phyloP scores from a whole-genome alignment of 2,329 filamentous ascomycete genomes.

The Aspergillus piperis region DNA sequence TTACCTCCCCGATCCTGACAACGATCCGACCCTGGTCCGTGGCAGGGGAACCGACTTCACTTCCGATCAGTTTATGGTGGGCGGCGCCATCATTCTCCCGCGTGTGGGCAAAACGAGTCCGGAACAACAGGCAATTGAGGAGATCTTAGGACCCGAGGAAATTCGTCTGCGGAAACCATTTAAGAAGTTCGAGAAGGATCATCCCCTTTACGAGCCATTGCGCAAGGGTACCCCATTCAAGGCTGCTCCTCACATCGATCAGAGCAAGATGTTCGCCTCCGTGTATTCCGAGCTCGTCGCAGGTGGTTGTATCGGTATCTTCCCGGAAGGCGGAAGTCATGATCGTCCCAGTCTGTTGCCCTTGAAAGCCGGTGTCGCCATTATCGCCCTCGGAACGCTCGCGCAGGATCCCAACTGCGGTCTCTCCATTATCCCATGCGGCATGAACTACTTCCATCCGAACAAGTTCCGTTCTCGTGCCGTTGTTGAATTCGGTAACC shows the following conservation, averaged over 20 bases:
- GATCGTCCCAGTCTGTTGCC: constrained; percentile 89
- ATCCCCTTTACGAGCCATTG: constrained; percentile 79
- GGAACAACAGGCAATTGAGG: constrained; percentile 73
- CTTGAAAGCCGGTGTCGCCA: constrained; percentile 92
- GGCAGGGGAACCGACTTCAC: constrained; percentile 78
- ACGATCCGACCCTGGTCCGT: constrained; percentile 78
- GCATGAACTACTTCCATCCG: constrained; percentile 99
- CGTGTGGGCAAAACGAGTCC: constrained; percentile 75
- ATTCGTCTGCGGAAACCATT: constrained; percentile 85
- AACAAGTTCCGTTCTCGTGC: constrained; percentile 97
- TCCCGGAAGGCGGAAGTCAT: constrained; percentile 94
- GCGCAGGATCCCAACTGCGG: constrained; percentile 83
- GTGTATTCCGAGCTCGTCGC: constrained; percentile 81
- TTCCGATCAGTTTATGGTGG: constrained; percentile 68
- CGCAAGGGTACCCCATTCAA: constrained; percentile 78
- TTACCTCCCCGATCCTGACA: constrained; percentile 84
- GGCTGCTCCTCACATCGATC: constrained; percentile 88
- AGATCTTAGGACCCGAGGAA: constrained; percentile 79
- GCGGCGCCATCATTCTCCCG: constrained; percentile 84
- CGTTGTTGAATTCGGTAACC: constrained; percentile 90
- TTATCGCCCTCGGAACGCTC: constrained; percentile 92
- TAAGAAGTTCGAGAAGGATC: constrained; percentile 63
- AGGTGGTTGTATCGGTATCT: constrained; percentile 92
- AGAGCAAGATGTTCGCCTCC: constrained; percentile 88
- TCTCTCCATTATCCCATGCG: constrained; percentile 91